Percentiles rank a stretch among this genome's conserved stretches.
phyloP scores from a whole-genome alignment of 352 stramenopile genomes.

The Blastocystis sp. region DNA sequence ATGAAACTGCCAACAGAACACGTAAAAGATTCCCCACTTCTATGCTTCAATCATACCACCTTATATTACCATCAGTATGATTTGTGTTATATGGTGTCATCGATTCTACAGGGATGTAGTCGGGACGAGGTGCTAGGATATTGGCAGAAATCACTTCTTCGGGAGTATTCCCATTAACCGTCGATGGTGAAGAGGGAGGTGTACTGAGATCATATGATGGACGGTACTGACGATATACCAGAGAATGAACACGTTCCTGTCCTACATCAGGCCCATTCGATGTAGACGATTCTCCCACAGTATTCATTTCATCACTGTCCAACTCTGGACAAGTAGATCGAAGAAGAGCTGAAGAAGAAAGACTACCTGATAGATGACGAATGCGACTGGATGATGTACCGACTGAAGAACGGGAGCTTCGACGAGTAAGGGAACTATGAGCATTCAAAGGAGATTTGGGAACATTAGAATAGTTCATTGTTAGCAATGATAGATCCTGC shows the following conservation, averaged over 20 bases:
- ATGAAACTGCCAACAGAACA: constrained; percentile 2
- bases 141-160: background rate
- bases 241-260: too few species aligned
- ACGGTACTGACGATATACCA: too few species aligned
- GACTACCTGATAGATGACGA: background rate
- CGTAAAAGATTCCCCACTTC: constrained; percentile 1
- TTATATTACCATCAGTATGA: background rate
- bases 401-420: background rate
- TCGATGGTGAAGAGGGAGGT: too few species aligned
- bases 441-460: background rate
- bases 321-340: too few species aligned
- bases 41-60: background rate
- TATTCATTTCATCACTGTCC: too few species aligned
- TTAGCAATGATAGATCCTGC: background rate
- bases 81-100: too few species aligned
- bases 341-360: too few species aligned
- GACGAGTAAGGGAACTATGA: background rate
- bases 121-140: background rate
- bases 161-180: background rate
- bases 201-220: too few species aligned
- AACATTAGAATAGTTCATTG: background rate
- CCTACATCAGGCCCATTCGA: too few species aligned
- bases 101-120: too few species aligned
- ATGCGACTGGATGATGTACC: background rate
- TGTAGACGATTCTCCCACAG: too few species aligned